Evolutionary conservation across 495 filamentous ascomycete genomes (phyloP).

Genomic region (Aspergillus cristatus): DNA sequence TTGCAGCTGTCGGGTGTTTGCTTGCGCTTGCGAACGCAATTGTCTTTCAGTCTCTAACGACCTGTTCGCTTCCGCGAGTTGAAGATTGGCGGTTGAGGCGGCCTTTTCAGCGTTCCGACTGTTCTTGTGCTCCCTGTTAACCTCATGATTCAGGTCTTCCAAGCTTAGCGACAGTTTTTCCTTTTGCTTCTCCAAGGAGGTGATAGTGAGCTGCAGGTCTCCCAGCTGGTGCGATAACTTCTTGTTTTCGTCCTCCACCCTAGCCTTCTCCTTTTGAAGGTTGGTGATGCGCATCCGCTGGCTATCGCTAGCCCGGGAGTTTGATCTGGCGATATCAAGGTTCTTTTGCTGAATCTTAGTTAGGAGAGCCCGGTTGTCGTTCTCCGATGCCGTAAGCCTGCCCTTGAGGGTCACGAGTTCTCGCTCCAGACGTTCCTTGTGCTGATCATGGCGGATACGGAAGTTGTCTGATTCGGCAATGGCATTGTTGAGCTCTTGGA

Average conservation of each 20-base stretch:
- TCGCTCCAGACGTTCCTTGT: conserved; percentile 84
- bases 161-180: conserved; percentile 84
- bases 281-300: conserved; percentile 68
- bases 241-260: conserved; percentile 74
- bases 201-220: conserved; percentile 75
- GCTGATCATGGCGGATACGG: conserved; percentile 77
- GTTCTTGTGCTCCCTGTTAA: conserved; percentile 81
- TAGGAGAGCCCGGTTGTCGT: conserved; percentile 88
- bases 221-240: conserved; percentile 77
- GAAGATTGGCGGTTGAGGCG: conserved; percentile 70
- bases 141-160: conserved; percentile 91
- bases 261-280: conserved; percentile 76
- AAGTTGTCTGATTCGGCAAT: conserved; percentile 85
- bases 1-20: conserved; percentile 75
- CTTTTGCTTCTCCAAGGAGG: conserved; percentile 87
- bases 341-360: conserved; percentile 99
- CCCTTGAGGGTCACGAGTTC: conserved; percentile 92
- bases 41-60: conserved; percentile 87
- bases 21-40: conserved; percentile 73
- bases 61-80: conserved; percentile 81
- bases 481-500: conserved; percentile 71
- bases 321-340: conserved; percentile 87
- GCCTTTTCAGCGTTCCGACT: conserved; percentile 86
- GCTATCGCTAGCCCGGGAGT: conserved; percentile 74
- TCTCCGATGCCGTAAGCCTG: conserved; percentile 84